Percentiles rank a stretch among this genome's conserved stretches.
These are phyloP conservation scores for Coemansia sp. DNA, from an alignment of 192 early-diverging fungal species.

Conservation along the genomic window DNA sequence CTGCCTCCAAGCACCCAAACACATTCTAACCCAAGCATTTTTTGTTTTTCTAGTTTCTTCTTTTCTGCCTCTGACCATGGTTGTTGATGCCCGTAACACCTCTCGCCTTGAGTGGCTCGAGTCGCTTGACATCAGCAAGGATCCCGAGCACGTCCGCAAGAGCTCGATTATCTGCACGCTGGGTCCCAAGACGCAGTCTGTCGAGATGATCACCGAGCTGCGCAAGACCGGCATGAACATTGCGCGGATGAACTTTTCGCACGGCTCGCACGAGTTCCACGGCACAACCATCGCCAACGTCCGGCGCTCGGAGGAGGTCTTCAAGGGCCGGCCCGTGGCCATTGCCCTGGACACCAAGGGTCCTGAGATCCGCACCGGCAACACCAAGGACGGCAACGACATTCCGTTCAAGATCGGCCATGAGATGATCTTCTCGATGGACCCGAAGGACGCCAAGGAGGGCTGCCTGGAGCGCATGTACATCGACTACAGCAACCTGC, in stretches of 20 bases:
- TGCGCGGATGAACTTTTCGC: conserved; percentile 77
- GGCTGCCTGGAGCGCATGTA: conserved; percentile 72
- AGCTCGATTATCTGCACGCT: conserved; percentile 83
- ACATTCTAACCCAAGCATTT: not conserved
- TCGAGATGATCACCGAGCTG: conserved; percentile 68
- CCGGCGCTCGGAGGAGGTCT: conserved; percentile 53
- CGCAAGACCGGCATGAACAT: conserved; percentile 81
- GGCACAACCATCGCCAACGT: conserved; percentile 72
- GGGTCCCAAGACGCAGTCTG: conserved; percentile 74
- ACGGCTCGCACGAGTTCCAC: conserved; percentile 72
- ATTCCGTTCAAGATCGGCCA: conserved; percentile 74
- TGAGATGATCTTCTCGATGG: conserved; percentile 74
- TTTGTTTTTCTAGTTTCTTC: not conserved
- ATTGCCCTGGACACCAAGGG: conserved; percentile 86
- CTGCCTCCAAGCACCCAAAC: not conserved
- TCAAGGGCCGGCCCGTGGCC: conserved; percentile 56
- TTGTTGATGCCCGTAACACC: conserved; percentile 55
- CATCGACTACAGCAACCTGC: conserved; percentile 78
- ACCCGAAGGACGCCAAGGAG: conserved; percentile 60
- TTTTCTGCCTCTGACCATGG: conserved; percentile 15
- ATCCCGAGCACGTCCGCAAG: conserved; percentile 64
- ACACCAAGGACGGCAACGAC: conserved; percentile 72
- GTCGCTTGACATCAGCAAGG: conserved; percentile 61
- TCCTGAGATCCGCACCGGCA: conserved; percentile 85
- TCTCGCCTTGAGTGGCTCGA: conserved; percentile 74